phyloP scores from a whole-genome alignment of 768 basidiomycete genomes.

The Lactarius hengduanensis region DNA sequence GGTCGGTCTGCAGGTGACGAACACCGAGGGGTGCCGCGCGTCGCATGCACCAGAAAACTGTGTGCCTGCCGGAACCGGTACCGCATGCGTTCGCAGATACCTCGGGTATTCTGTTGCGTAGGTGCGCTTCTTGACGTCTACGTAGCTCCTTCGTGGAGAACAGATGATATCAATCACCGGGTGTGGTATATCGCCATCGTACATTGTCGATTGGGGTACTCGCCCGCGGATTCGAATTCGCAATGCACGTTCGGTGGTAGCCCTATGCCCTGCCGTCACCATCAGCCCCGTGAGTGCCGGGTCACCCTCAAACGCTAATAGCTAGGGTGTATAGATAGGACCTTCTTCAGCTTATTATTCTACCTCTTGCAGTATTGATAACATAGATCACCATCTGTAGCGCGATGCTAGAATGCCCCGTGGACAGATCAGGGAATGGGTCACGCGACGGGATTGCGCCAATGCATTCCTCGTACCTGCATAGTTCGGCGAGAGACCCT shows the following conservation, averaged over 20 bases:
- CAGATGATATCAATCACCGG: constrained; percentile 6
- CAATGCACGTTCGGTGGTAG: constrained; percentile 11
- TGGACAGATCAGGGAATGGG: not conserved
- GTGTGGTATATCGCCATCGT: constrained; percentile 7
- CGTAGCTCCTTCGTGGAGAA: not conserved
- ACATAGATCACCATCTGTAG: not conserved
- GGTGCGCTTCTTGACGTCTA: constrained; percentile 1
- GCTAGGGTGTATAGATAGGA: not conserved
- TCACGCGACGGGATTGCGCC: constrained; percentile 12
- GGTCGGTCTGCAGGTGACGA: constrained; percentile 1
- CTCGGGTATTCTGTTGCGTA: constrained; percentile 11
- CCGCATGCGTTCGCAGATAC: constrained; percentile 9
- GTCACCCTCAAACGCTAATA: constrained; percentile 16
- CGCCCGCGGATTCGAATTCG: not conserved
- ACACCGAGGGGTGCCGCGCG: constrained; percentile 1
- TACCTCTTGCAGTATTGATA: not conserved
- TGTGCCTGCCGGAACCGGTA: not conserved
- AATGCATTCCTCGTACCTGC: constrained; percentile 9
- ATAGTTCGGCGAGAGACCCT: not conserved
- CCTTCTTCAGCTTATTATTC: not conserved
- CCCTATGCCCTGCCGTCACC: constrained; percentile 18
- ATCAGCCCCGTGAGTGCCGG: constrained; percentile 9
- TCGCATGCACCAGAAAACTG: not conserved
- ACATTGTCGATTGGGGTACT: constrained; percentile 3
- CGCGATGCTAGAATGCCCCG: not conserved